Evolutionary conservation across 2,329 filamentous ascomycete genomes (phyloP).

Genomic region (Chrysosporium keratinophilum): DNA sequence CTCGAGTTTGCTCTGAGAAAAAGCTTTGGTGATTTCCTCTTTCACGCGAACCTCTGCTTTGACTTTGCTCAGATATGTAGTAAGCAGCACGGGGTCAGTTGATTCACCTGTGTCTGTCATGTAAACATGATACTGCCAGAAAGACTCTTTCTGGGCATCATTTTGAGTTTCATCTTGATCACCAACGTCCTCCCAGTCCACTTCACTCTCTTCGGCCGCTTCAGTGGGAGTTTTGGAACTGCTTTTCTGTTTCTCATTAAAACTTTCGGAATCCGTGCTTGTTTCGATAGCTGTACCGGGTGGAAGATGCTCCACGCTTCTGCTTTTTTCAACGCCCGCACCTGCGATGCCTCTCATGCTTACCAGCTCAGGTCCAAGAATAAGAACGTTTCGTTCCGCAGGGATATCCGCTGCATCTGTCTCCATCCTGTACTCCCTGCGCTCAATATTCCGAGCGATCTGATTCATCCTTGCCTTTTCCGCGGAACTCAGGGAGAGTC

Average conservation of each 20-base stretch:
- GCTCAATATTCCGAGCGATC: constrained; percentile 9
- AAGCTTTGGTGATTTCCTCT: background rate
- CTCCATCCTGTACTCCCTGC: background rate
- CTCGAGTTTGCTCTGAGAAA: constrained; percentile 2
- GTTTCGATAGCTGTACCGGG: background rate
- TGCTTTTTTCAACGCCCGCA: background rate
- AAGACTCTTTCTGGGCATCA: background rate
- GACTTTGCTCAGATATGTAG: constrained; percentile 3
- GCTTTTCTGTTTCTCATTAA: background rate
- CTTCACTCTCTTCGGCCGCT: background rate
- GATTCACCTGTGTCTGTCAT: background rate
- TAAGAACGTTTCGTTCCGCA: background rate
- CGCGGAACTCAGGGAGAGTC: background rate
- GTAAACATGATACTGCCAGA: constrained; percentile 14
- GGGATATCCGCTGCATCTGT: background rate
- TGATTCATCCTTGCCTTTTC: constrained; percentile 8
- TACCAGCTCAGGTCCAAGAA: background rate
- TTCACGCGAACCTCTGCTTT: constrained; percentile 11
- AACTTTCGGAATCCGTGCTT: background rate
- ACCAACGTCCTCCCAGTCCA: background rate
- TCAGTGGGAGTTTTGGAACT: background rate
- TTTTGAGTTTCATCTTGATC: background rate
- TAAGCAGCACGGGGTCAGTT: background rate
- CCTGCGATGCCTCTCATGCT: too few species aligned
- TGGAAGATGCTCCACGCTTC: background rate